Evolutionary conservation across 2,329 filamentous ascomycete genomes (phyloP).

Genomic region (Phyllosticta citriasiana): DNA sequence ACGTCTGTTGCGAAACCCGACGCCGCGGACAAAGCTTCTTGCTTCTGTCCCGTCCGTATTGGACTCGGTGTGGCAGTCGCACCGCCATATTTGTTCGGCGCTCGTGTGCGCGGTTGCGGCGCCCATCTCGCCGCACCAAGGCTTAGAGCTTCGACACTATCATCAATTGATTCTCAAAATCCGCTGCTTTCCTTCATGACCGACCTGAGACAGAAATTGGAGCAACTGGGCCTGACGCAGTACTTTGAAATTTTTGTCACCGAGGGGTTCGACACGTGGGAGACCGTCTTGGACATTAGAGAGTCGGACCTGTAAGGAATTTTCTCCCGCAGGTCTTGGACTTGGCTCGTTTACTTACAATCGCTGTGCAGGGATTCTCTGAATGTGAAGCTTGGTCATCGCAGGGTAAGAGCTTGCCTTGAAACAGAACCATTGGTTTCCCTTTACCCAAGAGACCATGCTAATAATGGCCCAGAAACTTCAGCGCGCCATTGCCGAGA

Average conservation of each 20-base stretch:
- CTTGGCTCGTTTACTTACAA: slow-evolving; percentile 9
- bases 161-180: neutral
- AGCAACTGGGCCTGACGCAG: slow-evolving; percentile 67
- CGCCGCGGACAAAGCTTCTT: neutral
- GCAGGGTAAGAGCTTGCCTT: slow-evolving; percentile 49
- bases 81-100: neutral
- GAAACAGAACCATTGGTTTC: neutral
- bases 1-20: neutral
- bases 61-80: neutral
- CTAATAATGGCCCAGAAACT: slow-evolving; percentile 49
- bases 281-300: slow-evolving; percentile 72
- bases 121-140: neutral
- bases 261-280: slow-evolving; percentile 79
- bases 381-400: slow-evolving; percentile 69
- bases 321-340: neutral
- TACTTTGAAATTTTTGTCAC: slow-evolving; percentile 64
- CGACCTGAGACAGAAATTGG: slow-evolving; percentile 56
- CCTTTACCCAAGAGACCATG: neutral
- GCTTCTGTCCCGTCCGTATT: neutral
- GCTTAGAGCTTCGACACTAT: neutral
- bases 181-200: slow-evolving; percentile 41
- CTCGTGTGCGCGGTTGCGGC: neutral
- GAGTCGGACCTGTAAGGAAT: slow-evolving; percentile 64
- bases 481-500: slow-evolving; percentile 72
- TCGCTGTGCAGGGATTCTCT: slow-evolving; percentile 50